Evolutionary conservation across 768 basidiomycete species (phyloP).

Genomic region (Dioszegia aurantiaca): DNA sequence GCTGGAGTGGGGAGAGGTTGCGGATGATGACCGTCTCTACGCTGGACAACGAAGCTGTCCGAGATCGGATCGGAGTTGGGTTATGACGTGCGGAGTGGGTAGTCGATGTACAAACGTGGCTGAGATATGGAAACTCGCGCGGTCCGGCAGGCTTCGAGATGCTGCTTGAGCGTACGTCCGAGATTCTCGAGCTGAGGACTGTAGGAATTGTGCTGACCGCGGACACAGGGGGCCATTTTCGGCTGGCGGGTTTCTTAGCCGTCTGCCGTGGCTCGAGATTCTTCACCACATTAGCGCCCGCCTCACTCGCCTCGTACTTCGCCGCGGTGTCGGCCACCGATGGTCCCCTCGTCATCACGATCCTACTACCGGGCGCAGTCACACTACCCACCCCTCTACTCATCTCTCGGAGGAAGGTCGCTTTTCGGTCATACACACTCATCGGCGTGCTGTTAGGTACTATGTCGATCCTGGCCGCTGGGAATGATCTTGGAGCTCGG

Average conservation of each 20-base stretch:
- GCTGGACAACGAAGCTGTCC: background rate
- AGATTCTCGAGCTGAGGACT: no score
- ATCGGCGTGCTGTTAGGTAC: background rate
- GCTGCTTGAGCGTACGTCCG: no score
- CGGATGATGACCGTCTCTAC: slow-evolving; percentile 8
- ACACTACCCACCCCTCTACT: background rate
- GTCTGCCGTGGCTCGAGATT: no score
- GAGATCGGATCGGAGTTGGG: background rate
- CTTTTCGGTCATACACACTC: background rate
- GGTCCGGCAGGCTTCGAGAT: no score
- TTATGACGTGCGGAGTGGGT: background rate
- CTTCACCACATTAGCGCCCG: background rate
- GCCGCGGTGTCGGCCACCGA: background rate
- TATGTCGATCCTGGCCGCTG: background rate
- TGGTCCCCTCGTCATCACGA: background rate
- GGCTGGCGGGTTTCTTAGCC: no score
- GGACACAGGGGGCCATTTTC: no score
- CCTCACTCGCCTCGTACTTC: background rate
- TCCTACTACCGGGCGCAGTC: background rate
- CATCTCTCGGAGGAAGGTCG: background rate
- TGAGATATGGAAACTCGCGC: no score
- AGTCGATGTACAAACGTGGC: background rate
- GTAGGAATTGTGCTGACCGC: no score
- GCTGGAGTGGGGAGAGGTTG: slow-evolving; percentile 6
- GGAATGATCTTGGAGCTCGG: background rate